phyloP scores from a whole-genome alignment of 129 eudicot genomes.

The Calendula officinalis region DNA sequence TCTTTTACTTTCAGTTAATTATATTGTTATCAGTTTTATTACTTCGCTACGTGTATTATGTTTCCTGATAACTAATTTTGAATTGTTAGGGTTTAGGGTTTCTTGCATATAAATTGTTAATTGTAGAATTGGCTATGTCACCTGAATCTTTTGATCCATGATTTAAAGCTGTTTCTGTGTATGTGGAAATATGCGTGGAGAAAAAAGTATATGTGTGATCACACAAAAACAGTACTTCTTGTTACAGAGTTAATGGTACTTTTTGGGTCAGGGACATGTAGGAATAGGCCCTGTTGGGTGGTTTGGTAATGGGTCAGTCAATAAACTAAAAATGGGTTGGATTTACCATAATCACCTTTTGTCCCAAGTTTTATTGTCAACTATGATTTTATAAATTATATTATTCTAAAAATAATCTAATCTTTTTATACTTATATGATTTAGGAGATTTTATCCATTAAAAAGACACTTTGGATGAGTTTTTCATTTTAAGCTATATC shows the following conservation, averaged over 20 bases:
- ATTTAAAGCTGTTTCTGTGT: background rate
- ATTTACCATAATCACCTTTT: too few species aligned
- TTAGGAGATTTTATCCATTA: too few species aligned
- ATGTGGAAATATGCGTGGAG: background rate
- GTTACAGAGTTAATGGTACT: conserved; percentile 11
- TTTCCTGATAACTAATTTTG: background rate
- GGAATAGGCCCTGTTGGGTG: conserved; percentile 2
- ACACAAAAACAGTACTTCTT: conserved; percentile 9
- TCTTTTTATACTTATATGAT: too few species aligned
- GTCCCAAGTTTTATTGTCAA: too few species aligned
- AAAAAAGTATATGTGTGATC: conserved; percentile 2
- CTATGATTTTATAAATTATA: too few species aligned
- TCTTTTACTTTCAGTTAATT: background rate
- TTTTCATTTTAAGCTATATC: too few species aligned
- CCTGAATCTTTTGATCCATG: background rate
- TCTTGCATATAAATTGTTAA: background rate
- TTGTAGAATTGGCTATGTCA: background rate
- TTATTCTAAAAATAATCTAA: too few species aligned
- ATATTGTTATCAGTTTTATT: background rate
- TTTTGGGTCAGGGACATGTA: conserved; percentile 10
- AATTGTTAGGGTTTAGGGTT: conserved; percentile 12
- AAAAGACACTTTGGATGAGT: too few species aligned
- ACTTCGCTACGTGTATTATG: background rate
- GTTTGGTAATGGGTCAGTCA: too few species aligned
- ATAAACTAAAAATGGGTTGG: background rate